phyloP scores from a whole-genome alignment of 257 asterid genomes.

The Hygrophila difformis region DNA sequence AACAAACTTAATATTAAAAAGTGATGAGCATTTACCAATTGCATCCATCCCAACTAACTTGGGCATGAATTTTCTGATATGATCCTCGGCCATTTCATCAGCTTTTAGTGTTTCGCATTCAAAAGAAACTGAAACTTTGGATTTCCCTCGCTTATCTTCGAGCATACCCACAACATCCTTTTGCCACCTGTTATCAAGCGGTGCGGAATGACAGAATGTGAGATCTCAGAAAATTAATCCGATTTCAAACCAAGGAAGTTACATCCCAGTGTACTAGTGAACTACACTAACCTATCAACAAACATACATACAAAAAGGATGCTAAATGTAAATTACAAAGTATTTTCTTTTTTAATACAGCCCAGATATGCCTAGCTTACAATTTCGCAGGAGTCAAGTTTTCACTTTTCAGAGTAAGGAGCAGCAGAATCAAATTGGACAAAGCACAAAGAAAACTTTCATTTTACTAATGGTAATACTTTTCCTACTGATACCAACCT shows the following conservation, averaged over 20 bases:
- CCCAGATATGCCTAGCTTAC: neutral
- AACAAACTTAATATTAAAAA: neutral
- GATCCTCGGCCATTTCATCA: slow-evolving; percentile 86
- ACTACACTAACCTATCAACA: no score
- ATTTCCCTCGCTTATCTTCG: slow-evolving; percentile 55
- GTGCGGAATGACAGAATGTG: neutral
- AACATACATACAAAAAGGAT: no score
- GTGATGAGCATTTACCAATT: slow-evolving; percentile 41
- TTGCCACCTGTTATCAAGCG: slow-evolving; percentile 66
- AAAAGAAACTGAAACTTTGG: slow-evolving; percentile 51
- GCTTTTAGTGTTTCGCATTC: slow-evolving; percentile 91
- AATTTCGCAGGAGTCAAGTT: neutral
- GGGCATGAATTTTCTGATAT: slow-evolving; percentile 86
- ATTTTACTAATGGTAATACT: neutral
- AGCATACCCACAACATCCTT: slow-evolving; percentile 81
- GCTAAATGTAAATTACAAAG: no score
- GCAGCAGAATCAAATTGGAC: neutral
- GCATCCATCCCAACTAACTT: slow-evolving; percentile 87
- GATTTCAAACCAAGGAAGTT: slow-evolving; percentile 1
- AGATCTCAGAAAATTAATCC: slow-evolving; percentile 1
- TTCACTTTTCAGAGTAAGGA: neutral
- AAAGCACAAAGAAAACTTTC: neutral
- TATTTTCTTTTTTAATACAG: no score
- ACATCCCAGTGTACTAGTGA: no score
- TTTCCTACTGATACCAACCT: no score